Conservation (phyloP, 2,329 filamentous ascomycete species). For the Fonsecaea multimorphosa region DNA sequence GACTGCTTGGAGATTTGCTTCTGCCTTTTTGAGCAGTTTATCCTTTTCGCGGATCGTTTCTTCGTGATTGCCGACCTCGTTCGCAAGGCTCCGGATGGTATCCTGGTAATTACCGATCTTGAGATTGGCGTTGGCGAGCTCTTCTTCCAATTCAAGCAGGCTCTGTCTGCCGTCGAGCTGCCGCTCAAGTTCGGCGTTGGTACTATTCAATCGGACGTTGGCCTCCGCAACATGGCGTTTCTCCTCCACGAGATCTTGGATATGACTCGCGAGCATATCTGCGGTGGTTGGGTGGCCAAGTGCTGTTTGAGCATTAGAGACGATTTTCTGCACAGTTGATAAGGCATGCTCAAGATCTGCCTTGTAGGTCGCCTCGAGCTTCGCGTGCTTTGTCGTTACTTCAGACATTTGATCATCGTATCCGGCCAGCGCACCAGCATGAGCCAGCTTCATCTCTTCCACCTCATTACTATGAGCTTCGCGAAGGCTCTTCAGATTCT, state of each 20-base stretch:
- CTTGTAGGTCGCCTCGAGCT: slow-evolving; percentile 64
- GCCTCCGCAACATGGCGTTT: slow-evolving; percentile 34
- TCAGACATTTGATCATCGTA: slow-evolving; percentile 48
- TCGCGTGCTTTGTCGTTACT: slow-evolving; percentile 59
- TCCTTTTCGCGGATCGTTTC: slow-evolving; percentile 54
- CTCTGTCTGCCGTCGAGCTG: slow-evolving; percentile 36
- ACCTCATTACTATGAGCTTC: slow-evolving; percentile 47
- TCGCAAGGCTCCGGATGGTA: slow-evolving; percentile 62
- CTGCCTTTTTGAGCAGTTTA: slow-evolving; percentile 54
- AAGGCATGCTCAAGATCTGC: slow-evolving; percentile 66
- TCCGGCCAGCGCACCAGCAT: slow-evolving; percentile 42
- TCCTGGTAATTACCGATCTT: slow-evolving; percentile 56
- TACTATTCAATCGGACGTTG: slow-evolving; percentile 34
- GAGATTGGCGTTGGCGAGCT: slow-evolving; percentile 48
- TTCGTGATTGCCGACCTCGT: slow-evolving; percentile 55
- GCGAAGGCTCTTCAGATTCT: slow-evolving; percentile 49
- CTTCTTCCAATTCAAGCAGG: slow-evolving; percentile 42
- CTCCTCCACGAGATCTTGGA: slow-evolving; percentile 38
- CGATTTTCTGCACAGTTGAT: slow-evolving; percentile 32
- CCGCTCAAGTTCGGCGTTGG: slow-evolving; percentile 38
- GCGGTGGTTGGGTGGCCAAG: slow-evolving; percentile 38
- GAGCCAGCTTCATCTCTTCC: slow-evolving; percentile 40
- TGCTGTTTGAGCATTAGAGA: slow-evolving; percentile 33
- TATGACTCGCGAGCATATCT: slow-evolving; percentile 40
- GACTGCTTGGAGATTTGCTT: slow-evolving; percentile 56